Evolutionary conservation across 257 asterid species (phyloP), one percentile per base, ranked within the genome.

Genomic region (Nicotiana paniculata): DNA sequence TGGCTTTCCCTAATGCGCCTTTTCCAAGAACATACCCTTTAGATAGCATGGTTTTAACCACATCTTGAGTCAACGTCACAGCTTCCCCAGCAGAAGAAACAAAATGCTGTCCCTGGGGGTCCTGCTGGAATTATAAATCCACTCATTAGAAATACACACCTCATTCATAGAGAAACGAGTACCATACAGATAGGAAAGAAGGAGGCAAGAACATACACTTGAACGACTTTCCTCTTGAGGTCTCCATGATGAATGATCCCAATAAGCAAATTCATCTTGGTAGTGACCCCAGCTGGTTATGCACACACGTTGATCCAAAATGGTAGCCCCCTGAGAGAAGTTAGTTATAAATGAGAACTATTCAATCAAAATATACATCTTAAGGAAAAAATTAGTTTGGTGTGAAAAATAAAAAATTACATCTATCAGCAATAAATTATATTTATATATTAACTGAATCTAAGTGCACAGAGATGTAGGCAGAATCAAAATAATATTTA

Each of bases 1-100:
- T 94, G 63, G 99, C 99, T 81, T 86, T 90, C 83, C 91, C 85
- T 28, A 96, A 37, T 64, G 99, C 98, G 18, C 91, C 99, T 89
- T 90, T 93, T 63, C 98, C 99, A 16, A 96, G 89, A 26, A 93
- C 82, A 69, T 90, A 96, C 46, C 99, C 99, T 85, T 88, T 93
- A 55, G 95, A 83, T 51, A 85, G 87, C 98, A 94, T 94, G 61
- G 95, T 88, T 89, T 91, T 94, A 63, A 92, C 98, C 46, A 93
- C 95, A 46, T 93, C 97, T 87, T 95, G 99, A 51, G 98, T 90
- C 81, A 95, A 17, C 0, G 97, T 90, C 24, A 91, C 91, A 18
- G 97, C 97, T 90, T 92, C 98, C 33, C 97, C 97, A n/a, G 97
- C 95, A 77, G 99, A 89, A 70, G 94, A 90, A 82, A 88, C 89